Base-by-base conservation (phyloP, 306 rosid species). In the Dalbergia cochinchinensis region DNA sequence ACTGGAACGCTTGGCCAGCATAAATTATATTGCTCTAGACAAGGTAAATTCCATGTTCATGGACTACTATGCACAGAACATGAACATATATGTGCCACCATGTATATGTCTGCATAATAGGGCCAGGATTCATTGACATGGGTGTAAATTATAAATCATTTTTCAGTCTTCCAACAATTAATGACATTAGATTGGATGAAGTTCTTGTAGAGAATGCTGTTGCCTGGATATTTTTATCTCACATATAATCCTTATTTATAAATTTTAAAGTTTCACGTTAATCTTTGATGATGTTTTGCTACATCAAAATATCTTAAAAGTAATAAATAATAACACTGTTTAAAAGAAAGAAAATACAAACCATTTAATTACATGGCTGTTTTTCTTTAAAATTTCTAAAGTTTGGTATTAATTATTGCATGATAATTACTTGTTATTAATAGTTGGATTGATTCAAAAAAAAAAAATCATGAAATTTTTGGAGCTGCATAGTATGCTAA, bases 21-120 rank as follows among this genome's bases (percentile, higher is more conserved):
- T 93, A 81, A 89, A 93, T 76, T 91, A 84, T 75, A 78, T 95
- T 54, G 98, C 99, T 77, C 82, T 95, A 53, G 98, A 95, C 86
- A 95, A 95, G 94, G 99, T 93, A 82, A 61, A 44, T 42, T 79
- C 45, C 37, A 33, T 0, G 55, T 65, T 48, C 74, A 62, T 78
- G 42, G 19, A 62, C 73, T 82, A 42, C 54, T 18, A 8, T 41
- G 60, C 41, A 31, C 42, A 65, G 9, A 18, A 47, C 53, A 22
- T 33, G 65, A 62, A 26, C 35, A 65, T n/a, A 31, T 62, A 62
- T 51, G 64, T 74, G 55, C 61, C 22, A 45, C 34, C 39, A 54
- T 60, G 59, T 60, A 4, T 53, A n/a, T 62, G 62, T n/a, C 4
- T 62, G 42, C 48, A 50, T 39, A 57, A 55, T 65, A 65, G 63